Base-by-base conservation (phyloP, 768 basidiomycete genomes). In the Cyclocybe aegerita region DNA sequence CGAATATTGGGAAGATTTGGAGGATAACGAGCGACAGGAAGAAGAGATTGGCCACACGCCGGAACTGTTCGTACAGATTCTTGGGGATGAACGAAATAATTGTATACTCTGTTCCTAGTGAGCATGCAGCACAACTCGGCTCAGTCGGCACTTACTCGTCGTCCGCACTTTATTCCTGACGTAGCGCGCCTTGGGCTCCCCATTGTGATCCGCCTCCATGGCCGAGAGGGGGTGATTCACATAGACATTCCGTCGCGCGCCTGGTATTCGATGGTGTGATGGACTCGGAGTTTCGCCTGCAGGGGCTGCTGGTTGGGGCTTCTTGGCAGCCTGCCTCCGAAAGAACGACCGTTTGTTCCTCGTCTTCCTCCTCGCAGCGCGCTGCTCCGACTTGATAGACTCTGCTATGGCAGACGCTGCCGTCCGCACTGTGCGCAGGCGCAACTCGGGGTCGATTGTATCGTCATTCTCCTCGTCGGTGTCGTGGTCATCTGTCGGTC, bases 11-110 rank as follows among this genome's bases (percentile, higher is more conserved):
- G 65, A 98, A 95, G 7, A 95, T 87, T 75, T 93, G 89, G 9
- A 94, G 72, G 44, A 95, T 73, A 56, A 93, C 89, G n/a, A 89
- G 74, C 2, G 77, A 77, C 43, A 95, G 69, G 74, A 97, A 98
- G 73, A 93, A 99, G 40, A 98, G 70, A 68, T 98, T 98, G 50
- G 94, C 94, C 43, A 93, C 83, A 35, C 95, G 80, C 54, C 91
- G 79, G 65, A 98, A 99, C 64, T 99, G 96, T 69, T 98, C 93
- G 57, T 85, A 91, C 56, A 98, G 69, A 65, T 98, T 97, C 79
- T 91, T 94, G 8, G 95, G 95, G 39, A 98, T 59, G 64, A 98
- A 98, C 0, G 93, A 90, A 43, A 97, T 43, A 42, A 91, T 66
- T 23, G 93, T 96, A 70, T 98, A 98, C 69, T 95, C 92, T 93